Conservation (phyloP, 1,284 basidiomycete genomes). For the Laetiporus sulphureus region DNA sequence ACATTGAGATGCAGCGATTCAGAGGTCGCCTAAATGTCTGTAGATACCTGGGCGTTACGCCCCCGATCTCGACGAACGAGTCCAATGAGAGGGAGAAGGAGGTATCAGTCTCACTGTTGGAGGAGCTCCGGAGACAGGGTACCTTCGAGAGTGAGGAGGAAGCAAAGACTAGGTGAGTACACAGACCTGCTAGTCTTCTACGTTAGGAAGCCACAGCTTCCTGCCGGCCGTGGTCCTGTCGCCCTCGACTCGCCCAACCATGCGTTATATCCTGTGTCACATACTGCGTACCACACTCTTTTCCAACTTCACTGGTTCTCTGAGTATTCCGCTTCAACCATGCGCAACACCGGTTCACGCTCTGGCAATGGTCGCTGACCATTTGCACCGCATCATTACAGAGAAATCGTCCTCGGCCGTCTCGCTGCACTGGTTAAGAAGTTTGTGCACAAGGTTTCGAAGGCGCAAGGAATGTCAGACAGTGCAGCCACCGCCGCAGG, state of each 20-base stretch:
- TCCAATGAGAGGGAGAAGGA: slow-evolving; percentile 70
- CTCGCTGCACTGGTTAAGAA: slow-evolving; percentile 89
- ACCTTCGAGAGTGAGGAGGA: slow-evolving; percentile 92
- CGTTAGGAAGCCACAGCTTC: neutral
- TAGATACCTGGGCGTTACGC: slow-evolving; percentile 78
- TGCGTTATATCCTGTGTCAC: too few species aligned
- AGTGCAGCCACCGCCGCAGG: slow-evolving; percentile 82
- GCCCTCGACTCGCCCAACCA: too few species aligned
- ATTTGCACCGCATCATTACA: neutral
- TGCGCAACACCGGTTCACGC: too few species aligned
- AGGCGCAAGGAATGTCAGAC: slow-evolving; percentile 81
- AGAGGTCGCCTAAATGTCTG: neutral
- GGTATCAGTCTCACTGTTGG: slow-evolving; percentile 84
- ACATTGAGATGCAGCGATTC: neutral
- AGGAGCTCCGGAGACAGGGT: slow-evolving; percentile 82
- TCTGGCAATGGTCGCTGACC: too few species aligned
- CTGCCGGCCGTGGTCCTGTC: neutral
- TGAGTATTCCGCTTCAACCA: too few species aligned
- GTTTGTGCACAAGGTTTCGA: slow-evolving; percentile 85
- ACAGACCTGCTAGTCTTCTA: slow-evolving; percentile 4
- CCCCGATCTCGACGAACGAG: slow-evolving; percentile 82
- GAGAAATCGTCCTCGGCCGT: slow-evolving; percentile 86
- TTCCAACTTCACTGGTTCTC: too few species aligned
- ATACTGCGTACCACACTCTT: too few species aligned
- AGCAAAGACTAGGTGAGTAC: slow-evolving; percentile 76